These are phyloP conservation scores for Heteromeles arbutifolia DNA, from an alignment of 306 rosid genomes.

Conservation along the genomic window DNA sequence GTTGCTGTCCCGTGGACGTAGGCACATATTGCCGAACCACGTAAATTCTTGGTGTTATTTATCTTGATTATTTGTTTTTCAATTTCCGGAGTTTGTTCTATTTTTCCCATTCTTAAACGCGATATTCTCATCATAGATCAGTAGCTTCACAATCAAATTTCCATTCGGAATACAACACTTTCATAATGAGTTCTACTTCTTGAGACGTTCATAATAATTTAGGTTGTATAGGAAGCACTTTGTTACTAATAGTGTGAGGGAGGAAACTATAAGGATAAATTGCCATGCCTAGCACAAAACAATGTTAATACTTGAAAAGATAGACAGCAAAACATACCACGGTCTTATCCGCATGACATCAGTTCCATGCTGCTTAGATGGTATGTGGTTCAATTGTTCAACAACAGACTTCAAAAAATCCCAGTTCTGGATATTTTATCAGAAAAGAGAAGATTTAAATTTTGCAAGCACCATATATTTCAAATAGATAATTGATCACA, in stretches of 20 bases:
- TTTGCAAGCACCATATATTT: constrained; percentile 12
- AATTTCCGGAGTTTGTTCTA: too few relatives aligned
- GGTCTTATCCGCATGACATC: constrained; percentile 85
- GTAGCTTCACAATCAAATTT: background rate
- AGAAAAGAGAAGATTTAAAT: constrained; percentile 3
- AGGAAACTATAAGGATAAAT: background rate
- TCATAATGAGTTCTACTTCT: background rate
- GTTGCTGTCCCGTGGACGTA: too few relatives aligned
- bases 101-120: too few relatives aligned
- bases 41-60: too few relatives aligned
- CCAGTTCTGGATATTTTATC: constrained; percentile 62
- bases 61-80: too few relatives aligned
- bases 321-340: constrained; percentile 43
- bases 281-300: background rate
- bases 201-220: background rate
- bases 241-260: background rate
- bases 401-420: constrained; percentile 59
- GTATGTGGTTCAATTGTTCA: constrained; percentile 63
- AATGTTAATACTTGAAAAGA: background rate
- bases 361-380: constrained; percentile 69
- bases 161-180: background rate
- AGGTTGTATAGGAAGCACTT: background rate
- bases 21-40: too few relatives aligned
- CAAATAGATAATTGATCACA: constrained; percentile 14
- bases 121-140: too few relatives aligned